Evolutionary conservation across 2,329 filamentous ascomycete species (phyloP).

Genomic region (Pseudogymnoascus sp.): DNA sequence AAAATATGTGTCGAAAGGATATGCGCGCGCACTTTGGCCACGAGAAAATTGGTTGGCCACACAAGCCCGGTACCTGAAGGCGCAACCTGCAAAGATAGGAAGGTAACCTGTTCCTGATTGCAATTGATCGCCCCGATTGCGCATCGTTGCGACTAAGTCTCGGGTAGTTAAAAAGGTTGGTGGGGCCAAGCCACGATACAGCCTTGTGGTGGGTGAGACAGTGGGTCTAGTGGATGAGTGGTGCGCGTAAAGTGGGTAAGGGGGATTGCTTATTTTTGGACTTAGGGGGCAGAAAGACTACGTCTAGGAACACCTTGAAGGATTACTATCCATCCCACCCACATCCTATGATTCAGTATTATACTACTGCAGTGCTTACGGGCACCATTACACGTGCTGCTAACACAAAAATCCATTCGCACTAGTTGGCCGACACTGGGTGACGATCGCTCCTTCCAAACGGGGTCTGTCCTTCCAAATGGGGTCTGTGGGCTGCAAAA

Average conservation of each 20-base stretch:
- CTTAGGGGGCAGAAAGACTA: background rate
- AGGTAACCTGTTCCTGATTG: background rate
- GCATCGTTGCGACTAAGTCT: background rate
- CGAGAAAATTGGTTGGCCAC: background rate
- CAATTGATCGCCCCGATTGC: background rate
- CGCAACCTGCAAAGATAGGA: background rate
- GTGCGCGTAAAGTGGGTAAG: background rate
- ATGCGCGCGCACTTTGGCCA: background rate
- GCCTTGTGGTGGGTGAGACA: background rate
- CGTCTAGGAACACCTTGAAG: background rate
- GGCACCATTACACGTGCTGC: background rate
- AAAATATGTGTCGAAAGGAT: background rate
- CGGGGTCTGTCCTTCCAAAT: too few relatives aligned
- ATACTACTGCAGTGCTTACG: background rate
- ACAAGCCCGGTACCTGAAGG: background rate
- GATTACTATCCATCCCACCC: background rate
- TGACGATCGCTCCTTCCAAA: too few relatives aligned
- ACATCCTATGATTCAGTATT: background rate
- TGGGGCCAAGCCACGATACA: background rate
- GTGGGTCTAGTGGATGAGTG: background rate
- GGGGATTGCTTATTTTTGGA: background rate
- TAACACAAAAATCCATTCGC: background rate
- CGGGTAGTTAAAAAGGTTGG: constrained; percentile 1
- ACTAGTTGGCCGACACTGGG: too few relatives aligned
- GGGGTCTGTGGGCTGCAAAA: too few relatives aligned